Conservation (phyloP, 106 monocot genomes). For the Platanthera zijinensis region DNA sequence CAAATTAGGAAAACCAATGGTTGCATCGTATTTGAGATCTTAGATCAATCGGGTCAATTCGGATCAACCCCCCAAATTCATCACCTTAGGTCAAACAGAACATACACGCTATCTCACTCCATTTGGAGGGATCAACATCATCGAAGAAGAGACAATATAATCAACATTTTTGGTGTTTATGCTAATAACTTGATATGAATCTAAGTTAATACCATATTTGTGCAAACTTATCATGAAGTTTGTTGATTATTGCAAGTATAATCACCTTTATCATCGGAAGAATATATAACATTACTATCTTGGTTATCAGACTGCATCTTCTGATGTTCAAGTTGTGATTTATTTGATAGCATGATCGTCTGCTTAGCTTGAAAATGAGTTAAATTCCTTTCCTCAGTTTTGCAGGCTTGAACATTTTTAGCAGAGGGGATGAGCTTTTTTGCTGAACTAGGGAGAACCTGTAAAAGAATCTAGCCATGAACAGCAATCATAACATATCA, state of each 20-base stretch:
- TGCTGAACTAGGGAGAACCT: conserved; percentile 22
- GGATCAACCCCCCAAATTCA: no score
- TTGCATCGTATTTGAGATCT: no score
- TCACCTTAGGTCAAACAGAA: no score
- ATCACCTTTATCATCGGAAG: background rate
- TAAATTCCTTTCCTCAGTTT: background rate
- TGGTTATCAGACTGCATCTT: conserved; percentile 14
- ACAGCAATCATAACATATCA: background rate
- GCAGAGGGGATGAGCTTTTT: conserved; percentile 11
- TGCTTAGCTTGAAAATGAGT: conserved; percentile 16
- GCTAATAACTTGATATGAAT: background rate
- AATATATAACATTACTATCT: conserved; percentile 9
- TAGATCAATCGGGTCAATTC: no score
- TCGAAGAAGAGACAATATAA: background rate
- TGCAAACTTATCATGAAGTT: background rate
- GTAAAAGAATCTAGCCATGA: background rate
- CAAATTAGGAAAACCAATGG: no score
- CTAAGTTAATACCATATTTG: background rate
- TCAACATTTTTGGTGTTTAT: background rate
- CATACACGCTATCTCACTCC: no score
- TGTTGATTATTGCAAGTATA: background rate
- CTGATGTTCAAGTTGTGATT: conserved; percentile 6
- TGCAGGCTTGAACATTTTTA: background rate
- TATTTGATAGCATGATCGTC: background rate
- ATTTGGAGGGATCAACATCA: background rate